Conservation (phyloP, 2,329 filamentous ascomycete genomes). For the Neofusicoccum kwambonambiense region DNA sequence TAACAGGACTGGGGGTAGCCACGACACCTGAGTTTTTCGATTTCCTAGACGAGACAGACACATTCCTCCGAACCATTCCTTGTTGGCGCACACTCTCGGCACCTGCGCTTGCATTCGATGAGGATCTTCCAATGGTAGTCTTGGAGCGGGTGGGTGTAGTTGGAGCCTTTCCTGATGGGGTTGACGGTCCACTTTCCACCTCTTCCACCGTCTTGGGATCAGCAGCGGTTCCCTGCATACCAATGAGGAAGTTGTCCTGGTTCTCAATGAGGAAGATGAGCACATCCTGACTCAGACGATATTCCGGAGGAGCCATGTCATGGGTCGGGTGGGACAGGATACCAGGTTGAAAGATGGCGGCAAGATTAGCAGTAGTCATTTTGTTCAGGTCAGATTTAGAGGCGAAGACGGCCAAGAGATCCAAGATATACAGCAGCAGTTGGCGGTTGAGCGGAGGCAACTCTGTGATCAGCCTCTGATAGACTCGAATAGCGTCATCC, state of each 20-base stretch:
- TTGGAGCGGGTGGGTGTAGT: conserved; percentile 51
- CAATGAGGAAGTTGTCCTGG: conserved; percentile 96
- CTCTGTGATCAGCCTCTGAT: conserved; percentile 89
- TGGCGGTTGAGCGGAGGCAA: conserved; percentile 91
- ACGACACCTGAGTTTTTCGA: conserved; percentile 72
- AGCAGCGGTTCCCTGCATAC: conserved; percentile 98
- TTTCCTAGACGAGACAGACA: conserved; percentile 86
- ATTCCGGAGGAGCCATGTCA: conserved; percentile 93
- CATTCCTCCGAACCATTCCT: conserved; percentile 78
- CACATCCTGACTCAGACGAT: conserved; percentile 92
- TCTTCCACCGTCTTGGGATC: conserved; percentile 73
- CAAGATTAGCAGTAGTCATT: conserved; percentile 92
- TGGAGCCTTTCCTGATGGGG: conserved; percentile 51
- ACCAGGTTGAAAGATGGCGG: conserved; percentile 96
- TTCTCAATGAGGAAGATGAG: conserved; percentile 98
- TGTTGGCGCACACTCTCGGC: conserved; percentile 83
- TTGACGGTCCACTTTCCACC: conserved; percentile 65
- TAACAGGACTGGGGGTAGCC: conserved; percentile 58
- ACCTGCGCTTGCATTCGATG: conserved; percentile 84
- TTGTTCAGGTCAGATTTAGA: conserved; percentile 95
- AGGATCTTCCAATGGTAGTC: conserved; percentile 67
- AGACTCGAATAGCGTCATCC: conserved; percentile 72
- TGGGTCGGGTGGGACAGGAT: conserved; percentile 91
- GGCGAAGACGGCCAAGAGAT: conserved; percentile 92
- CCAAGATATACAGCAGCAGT: conserved; percentile 89